Base-by-base conservation (phyloP, 345 rosid species). In the Geranium rotundifolium region DNA sequence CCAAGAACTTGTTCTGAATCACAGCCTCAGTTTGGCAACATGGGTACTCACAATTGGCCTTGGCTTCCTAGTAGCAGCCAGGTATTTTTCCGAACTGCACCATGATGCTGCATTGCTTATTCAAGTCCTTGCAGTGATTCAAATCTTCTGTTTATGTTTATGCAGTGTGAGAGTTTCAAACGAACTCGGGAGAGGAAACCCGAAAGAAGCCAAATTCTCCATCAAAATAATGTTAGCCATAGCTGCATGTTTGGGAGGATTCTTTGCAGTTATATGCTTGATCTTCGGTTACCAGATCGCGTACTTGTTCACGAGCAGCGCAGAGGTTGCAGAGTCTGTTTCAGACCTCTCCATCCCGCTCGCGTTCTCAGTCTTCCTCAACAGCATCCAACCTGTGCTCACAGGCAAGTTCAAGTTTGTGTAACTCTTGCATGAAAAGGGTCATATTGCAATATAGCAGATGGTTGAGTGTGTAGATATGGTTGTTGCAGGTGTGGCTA, bases 401-500 rank as follows among this genome's bases (percentile, higher is more conserved):
- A 65, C 74, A 56, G 73, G 73, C 60, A 63, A 56, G 72, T 29
- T 34, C 41, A 4, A 34, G 41, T 34, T 34, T 34, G 7, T 34
- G 10, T 34, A 23, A 23, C 27, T 23, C 2, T 23, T 23, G 27
- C 27, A 23, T 23, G 27, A 23, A 23, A 23, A 23, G 27, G 27
- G 27, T 23, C 27, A 23, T 23, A 23, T 23, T 23, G 27, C 27
- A 23, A 2, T 23, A 23, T 23, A 0, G 27, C 27, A 23, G 27
- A 23, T 23, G 27, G 27, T 23, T 23, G 27, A 23, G 27, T 23
- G 27, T 23, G 27, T 23, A 23, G 27, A 23, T 23, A 23, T 23
- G 27, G 27, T 23, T 23, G 27, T 0, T 34, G 1, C 76, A 88
- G 92, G 96, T 13, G 92, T 79, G 20, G 96, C 90, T 13, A 78